Evolutionary conservation across 2,329 filamentous ascomycete species (phyloP), one percentile per base, ranked within the genome.

Genomic region (Bipolaris gigantea): DNA sequence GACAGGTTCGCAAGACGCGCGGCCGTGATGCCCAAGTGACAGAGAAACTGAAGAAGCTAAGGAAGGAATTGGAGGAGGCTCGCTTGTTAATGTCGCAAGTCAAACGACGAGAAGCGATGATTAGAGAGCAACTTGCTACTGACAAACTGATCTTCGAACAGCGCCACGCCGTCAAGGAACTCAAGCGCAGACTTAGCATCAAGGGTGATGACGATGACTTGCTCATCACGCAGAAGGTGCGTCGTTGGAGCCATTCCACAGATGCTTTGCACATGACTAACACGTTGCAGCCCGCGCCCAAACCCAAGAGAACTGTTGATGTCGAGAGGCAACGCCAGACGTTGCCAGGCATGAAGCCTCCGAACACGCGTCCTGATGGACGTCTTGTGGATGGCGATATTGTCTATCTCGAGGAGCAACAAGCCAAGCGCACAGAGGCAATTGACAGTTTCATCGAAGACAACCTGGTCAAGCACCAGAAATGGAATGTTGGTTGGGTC

Each of bases 1-100:
- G 94, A 53, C 91, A 96, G 73, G 93, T 92, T 45, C 89, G 94
- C 66, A 99, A 97, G 79, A 99, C 94, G 34, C 85, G 94, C 70
- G 91, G 90, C 64, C 87, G 94, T 69, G 94, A 99, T 79, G 90
- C 90, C 33, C 93, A 96, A 76, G 91, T 93, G 66, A 90, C 89
- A 50, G 94, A 99, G 73, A 97, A 96, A 75, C 83, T 99, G 63
- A 94, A 94, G 79, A 90, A 90, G 73, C 79, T 99, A 69, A 87
- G 94, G 50, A 88, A 88, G 65, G 93, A 99, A 78, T 81, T 97
- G 35, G 94, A 97, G 76, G 89, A 94, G 65, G 92, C 89, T 55
- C 88, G 92, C 45, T 85, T 90, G 66, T 80, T 97, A 56, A 85
- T 97, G 64, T 79, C 87, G 36, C 80, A 91, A 71, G 86, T 95